Evolutionary conservation across 257 asterid genomes (phyloP), one percentile per base, ranked within the genome.

Genomic region (Scutellaria barbata): DNA sequence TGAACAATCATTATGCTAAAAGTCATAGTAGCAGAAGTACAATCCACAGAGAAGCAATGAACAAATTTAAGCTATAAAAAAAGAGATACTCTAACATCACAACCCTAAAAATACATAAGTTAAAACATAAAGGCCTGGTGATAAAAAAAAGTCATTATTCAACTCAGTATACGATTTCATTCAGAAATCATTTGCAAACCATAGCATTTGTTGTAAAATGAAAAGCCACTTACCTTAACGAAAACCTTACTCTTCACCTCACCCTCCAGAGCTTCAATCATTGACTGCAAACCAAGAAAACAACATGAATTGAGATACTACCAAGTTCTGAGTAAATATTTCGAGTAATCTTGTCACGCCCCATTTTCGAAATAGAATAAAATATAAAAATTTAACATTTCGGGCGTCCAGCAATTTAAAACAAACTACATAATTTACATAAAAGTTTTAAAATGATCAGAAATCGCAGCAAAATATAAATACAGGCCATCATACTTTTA

Each of bases 171-270:
- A n/a, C n/a, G 30, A 63, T 43, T 48, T 52, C 62, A 68, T 57
- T 60, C 20, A 61, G 55, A 65, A 66, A 39, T 51, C 51, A 50
- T 41, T 60, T 22, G 42, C 59, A 65, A 62, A 45, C 54, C 30
- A 55, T 66, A 47, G 55, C 43, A 2, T 25, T 50, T 51, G 22
- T 35, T 10, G 16, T 22, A 62, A 72, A 61, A 69, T 41, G 42
- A 37, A 57, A 75, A 64, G 63, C 11, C 56, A 37, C 45, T 54
- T 81, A 92, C 98, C 97, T 90, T 92, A 61, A 92, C 81, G 25
- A 90, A 57, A 69, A 92, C 95, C 80, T 90, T 92, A 83, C 85
- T 86, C 81, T 86, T 90, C 84, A 90, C 96, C 85, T 88, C 92
- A 77, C 42, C 67, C 70, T 92, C 96, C 58, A 88, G 81, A 73